Base-by-base conservation (phyloP, 169 alveolate species). In the Pseudocohnilembus persalinus region DNA sequence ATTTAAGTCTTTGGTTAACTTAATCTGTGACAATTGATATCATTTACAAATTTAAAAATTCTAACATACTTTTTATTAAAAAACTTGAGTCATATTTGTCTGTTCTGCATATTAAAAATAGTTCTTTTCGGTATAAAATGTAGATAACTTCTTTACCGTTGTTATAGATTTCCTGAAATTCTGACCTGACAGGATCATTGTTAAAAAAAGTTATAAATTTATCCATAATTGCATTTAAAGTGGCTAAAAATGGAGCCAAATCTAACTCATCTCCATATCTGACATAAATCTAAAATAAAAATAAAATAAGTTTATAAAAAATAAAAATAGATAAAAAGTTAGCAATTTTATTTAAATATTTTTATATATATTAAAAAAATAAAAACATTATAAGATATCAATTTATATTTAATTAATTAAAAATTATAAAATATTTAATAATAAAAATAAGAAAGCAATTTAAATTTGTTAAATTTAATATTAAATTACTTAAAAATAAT, bases 231-330 rank as follows among this genome's bases (percentile, higher is more conserved):
- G 90, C 83, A 49, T 81, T 81, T 33, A 86, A 30, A 28, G 95
- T 91, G 26, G 95, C 95, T 30, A 91, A 85, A 91, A 91, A 87
- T 35, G 89, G 88, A 77, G 88, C 76, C n/a, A 88, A 87, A 84
- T 91, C 92, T 16, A 89, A 86, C 74, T 91, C 93, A 76, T 85
- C 92, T 29, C 95, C 95, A 89, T 89, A 91, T 89, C 93, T 83
- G 20, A 90, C 90, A 91, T 91, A 91, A 33, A 49, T 49, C 68
- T 49, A 49, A 11, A 49, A 49, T n/a, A n/a, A n/a, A n/a, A n/a
- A n/a, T n/a, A n/a, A n/a, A n/a, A n/a, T n/a, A n/a, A n/a, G n/a
- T n/a, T n/a, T n/a, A n/a, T n/a, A n/a, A n/a, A n/a, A n/a, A n/a
- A n/a, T n/a, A n/a, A n/a, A n/a, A n/a, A n/a, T n/a, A n/a, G n/a